Percentiles rank a stretch among this genome's conserved stretches.
Conservation (phyloP, 202 grass and related monocot species). For the Dendrocalamus latiflorus region DNA sequence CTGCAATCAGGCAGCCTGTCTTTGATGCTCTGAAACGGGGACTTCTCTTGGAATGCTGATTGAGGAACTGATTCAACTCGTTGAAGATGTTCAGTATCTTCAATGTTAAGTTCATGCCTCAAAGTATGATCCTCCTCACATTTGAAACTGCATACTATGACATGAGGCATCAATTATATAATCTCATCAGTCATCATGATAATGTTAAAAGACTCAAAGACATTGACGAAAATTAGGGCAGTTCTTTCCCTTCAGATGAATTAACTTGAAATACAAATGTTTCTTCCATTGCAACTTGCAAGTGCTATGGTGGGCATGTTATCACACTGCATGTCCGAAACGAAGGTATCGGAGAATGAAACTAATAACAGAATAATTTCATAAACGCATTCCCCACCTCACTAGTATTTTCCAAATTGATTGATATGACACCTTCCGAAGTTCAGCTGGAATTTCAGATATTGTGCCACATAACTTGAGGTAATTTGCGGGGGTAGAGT, state of each 20-base stretch:
- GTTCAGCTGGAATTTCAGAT: conserved; percentile 49
- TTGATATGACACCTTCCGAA: conserved; percentile 22
- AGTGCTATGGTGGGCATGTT: not conserved
- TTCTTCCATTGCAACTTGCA: not conserved
- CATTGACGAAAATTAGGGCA: not conserved
- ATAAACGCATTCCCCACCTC: conserved; percentile 25
- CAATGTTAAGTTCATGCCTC: conserved; percentile 13
- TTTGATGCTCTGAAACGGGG: conserved; percentile 1
- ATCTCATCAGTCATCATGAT: not conserved
- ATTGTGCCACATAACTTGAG: conserved; percentile 51
- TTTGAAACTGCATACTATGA: conserved; percentile 16
- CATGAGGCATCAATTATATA: not conserved
- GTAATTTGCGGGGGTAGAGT: conserved; percentile 44
- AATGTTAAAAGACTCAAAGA: not conserved
- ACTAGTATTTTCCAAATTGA: conserved; percentile 19
- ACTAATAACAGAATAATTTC: not conserved
- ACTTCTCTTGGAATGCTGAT: conserved; percentile 23
- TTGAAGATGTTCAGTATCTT: conserved; percentile 3
- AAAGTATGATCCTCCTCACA: not conserved
- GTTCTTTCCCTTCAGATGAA: conserved; percentile 37
- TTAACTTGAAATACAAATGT: conserved; percentile 8
- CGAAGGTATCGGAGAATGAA: conserved; percentile 11
- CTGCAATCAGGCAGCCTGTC: not conserved
- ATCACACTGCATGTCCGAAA: conserved; percentile 36
- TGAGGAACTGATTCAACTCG: conserved; percentile 12